phyloP scores from a whole-genome alignment of 2,329 filamentous ascomycete species.

The Anisogramma anomala region DNA sequence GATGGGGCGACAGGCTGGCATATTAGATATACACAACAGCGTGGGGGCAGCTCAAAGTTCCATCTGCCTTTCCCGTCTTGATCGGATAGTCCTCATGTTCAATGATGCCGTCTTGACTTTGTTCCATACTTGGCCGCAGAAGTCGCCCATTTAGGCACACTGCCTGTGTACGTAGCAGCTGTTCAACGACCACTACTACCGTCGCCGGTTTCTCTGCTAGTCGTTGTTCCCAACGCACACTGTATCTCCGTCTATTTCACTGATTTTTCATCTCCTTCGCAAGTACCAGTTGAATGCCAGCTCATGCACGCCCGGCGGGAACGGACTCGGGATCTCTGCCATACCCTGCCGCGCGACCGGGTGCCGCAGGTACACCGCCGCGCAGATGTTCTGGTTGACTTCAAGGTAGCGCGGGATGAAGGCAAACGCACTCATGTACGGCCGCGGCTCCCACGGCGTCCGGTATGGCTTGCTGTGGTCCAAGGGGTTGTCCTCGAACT shows the following conservation, averaged over 20 bases:
- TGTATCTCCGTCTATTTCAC: too few species aligned
- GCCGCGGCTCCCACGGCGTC: conserved; percentile 79
- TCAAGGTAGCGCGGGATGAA: conserved; percentile 94
- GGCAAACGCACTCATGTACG: conserved; percentile 83
- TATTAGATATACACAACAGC: conserved; percentile 8
- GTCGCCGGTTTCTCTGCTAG: too few species aligned
- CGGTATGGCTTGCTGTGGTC: conserved; percentile 72
- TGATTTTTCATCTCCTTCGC: conserved; percentile 53
- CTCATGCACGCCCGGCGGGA: conserved; percentile 56
- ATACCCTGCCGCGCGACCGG: conserved; percentile 75
- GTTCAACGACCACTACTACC: too few species aligned
- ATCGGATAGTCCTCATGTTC: too few species aligned
- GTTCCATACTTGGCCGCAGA: neutral
- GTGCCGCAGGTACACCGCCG: conserved; percentile 88
- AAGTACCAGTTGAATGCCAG: conserved; percentile 93
- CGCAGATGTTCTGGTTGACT: conserved; percentile 94
- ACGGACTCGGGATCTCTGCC: conserved; percentile 79
- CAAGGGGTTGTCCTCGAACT: conserved; percentile 62
- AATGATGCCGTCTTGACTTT: too few species aligned
- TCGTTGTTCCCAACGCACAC: neutral
- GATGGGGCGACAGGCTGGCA: neutral
- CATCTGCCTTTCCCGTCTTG: too few species aligned
- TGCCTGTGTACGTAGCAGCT: too few species aligned
- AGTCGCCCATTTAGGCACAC: too few species aligned
- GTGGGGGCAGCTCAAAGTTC: neutral